Evolutionary conservation across 495 filamentous ascomycete species (phyloP).

Genomic region (Tuber umbilicatum): DNA sequence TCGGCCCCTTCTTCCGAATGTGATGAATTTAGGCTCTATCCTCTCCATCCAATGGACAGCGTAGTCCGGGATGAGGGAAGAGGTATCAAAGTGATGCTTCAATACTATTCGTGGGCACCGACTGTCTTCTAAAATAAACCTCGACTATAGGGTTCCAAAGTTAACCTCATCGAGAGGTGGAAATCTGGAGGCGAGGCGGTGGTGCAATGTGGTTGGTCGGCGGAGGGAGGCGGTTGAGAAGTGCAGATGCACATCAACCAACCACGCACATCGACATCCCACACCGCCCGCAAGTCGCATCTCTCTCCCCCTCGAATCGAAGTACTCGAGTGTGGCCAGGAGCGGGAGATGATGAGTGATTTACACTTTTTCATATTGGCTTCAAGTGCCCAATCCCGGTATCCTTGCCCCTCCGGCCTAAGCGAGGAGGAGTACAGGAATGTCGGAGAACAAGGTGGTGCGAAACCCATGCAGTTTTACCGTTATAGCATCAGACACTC

Average conservation of each 20-base stretch:
- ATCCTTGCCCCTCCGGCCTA: not conserved
- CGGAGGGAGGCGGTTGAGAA: not conserved
- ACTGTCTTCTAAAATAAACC: not conserved
- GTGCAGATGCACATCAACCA: not conserved
- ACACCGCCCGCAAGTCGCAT: not conserved
- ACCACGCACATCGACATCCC: not conserved
- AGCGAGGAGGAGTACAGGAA: not conserved
- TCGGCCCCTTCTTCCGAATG: not conserved
- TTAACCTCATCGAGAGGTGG: not conserved
- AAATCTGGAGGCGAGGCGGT: conserved; percentile 1
- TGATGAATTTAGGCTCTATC: not conserved
- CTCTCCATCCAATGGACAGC: not conserved
- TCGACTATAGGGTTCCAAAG: not conserved
- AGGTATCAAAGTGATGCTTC: not conserved
- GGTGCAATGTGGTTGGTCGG: not conserved
- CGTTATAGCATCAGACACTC: conserved; percentile 34
- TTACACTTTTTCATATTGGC: not conserved
- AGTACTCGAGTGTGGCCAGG: not conserved
- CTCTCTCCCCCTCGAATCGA: not conserved
- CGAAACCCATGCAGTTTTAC: conserved; percentile 37
- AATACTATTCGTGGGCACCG: not conserved
- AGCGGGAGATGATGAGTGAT: conserved; percentile 1
- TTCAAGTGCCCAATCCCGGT: not conserved
- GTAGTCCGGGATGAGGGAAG: not conserved
- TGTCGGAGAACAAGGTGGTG: not conserved